Evolutionary conservation across 2,329 filamentous ascomycete species (phyloP).

Genomic region (Hypoxylon sp.): DNA sequence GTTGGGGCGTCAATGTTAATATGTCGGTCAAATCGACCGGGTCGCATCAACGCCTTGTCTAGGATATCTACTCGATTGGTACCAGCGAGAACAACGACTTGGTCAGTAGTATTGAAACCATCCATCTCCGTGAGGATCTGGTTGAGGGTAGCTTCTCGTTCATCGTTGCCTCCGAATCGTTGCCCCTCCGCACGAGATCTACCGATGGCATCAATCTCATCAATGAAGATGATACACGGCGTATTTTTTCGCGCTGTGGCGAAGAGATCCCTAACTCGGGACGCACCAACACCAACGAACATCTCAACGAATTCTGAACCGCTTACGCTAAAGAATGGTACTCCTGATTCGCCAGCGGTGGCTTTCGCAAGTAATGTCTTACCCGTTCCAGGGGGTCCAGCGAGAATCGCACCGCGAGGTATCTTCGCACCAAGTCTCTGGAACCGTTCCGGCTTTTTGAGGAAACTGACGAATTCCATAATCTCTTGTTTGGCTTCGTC

Average conservation of each 20-base stretch:
- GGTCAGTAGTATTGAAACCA: conserved; percentile 96
- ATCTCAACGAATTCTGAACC: conserved; percentile 99
- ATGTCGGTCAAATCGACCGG: conserved; percentile 96
- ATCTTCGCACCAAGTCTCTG: conserved; percentile 97
- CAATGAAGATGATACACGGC: conserved; percentile 99
- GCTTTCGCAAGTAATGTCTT: conserved; percentile 98
- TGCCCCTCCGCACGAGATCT: conserved; percentile 87
- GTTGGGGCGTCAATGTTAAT: conserved; percentile 96
- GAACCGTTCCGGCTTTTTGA: conserved; percentile 93
- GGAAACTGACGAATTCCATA: conserved; percentile 98
- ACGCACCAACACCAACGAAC: conserved; percentile 99
- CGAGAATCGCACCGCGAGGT: conserved; percentile 94
- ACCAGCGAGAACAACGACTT: conserved; percentile 96
- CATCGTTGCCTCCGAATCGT: conserved; percentile 90
- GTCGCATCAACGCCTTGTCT: conserved; percentile 95
- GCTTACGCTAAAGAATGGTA: conserved; percentile 98
- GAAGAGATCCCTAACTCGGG: conserved; percentile 94
- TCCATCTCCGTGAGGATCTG: conserved; percentile 99
- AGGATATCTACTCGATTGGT: conserved; percentile 96
- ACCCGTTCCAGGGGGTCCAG: conserved; percentile 97
- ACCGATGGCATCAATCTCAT: conserved; percentile 98
- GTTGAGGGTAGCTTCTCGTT: conserved; percentile 96
- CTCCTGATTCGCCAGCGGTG: conserved; percentile 94
- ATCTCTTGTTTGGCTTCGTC: conserved; percentile 98
- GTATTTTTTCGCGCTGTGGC: conserved; percentile 95